phyloP scores from a whole-genome alignment of 2,329 filamentous ascomycete species.

The Fusarium sp. region DNA sequence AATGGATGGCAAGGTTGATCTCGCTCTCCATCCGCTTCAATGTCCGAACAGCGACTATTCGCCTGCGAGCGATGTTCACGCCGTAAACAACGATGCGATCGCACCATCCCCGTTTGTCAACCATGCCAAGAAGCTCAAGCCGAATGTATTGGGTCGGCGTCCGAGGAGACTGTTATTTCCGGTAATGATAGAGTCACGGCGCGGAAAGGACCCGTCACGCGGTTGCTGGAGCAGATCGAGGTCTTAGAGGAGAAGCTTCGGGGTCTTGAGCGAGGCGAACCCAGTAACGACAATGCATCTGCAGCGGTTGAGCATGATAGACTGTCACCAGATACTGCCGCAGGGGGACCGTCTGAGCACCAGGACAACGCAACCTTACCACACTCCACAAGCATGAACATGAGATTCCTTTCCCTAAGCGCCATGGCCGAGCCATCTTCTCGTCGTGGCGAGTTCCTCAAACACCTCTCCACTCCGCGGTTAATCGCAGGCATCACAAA shows the following conservation, averaged over 20 bases:
- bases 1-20: neutral
- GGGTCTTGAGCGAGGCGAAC: neutral
- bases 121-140: neutral
- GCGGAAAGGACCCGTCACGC: neutral
- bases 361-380: no score
- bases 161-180: neutral
- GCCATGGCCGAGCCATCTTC: no score
- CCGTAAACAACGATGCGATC: neutral
- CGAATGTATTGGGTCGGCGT: neutral
- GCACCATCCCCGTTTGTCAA: neutral
- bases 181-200: rapidly evolving
- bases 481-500: no score
- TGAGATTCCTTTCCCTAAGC: no score
- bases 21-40: neutral
- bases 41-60: neutral
- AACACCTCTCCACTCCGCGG: no score
- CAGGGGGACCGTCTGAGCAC: no score
- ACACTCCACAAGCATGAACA: no score
- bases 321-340: no score
- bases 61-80: neutral
- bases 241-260: no score
- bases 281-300: neutral
- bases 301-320: neutral
- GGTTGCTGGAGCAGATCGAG: neutral
- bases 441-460: no score